Base-by-base conservation (phyloP, 2,329 filamentous ascomycete genomes). In the Clathrospora elynae region DNA sequence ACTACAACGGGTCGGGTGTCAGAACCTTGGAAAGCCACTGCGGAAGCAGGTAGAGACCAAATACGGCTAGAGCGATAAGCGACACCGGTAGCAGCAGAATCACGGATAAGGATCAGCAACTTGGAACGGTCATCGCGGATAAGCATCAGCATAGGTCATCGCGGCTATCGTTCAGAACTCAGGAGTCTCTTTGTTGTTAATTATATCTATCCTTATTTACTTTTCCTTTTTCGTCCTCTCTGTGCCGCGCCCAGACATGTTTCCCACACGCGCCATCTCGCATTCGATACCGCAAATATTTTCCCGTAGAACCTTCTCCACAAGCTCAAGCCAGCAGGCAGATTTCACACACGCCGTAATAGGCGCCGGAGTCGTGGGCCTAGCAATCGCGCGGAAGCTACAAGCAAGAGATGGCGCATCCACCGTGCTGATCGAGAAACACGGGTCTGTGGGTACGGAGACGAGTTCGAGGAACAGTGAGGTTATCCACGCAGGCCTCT, bases 401-500 rank as follows among this genome's bases (percentile, higher is more conserved):
- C 83, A 90, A 39, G 70, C 72, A 44, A 75, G 78, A 46, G 75
- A 82, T 20, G 74, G 77, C 13, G 78, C 79, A 5, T 82, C 81
- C 2, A 92, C 88, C 0, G 78, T 96, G 9, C 76, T 96, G 39
- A 82, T 96, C 2, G 91, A 96, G 71, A 83, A 87, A 17, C 88
- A 96, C 75, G 71, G 77, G 14, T 77, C 80, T 35, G 78, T 88
- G 17, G 91, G 91, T 35, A 92, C 84, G 18, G 91, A 96, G 74
- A 96, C 90, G 0, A 91, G 87, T 51, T 88, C 87, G 53, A 85
- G 91, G 56, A 96, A 96, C 75, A 92, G 87, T 64, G 91, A 97
- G 79, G 92, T 97, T 41, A 95, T 99, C 59, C 93, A 99, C 69
- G 93, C 89, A 1, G 93, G 93, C 10, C 80, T 97, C 52, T 97